phyloP scores from a whole-genome alignment of 768 basidiomycete species.

The Cystobasidium tubakii region DNA sequence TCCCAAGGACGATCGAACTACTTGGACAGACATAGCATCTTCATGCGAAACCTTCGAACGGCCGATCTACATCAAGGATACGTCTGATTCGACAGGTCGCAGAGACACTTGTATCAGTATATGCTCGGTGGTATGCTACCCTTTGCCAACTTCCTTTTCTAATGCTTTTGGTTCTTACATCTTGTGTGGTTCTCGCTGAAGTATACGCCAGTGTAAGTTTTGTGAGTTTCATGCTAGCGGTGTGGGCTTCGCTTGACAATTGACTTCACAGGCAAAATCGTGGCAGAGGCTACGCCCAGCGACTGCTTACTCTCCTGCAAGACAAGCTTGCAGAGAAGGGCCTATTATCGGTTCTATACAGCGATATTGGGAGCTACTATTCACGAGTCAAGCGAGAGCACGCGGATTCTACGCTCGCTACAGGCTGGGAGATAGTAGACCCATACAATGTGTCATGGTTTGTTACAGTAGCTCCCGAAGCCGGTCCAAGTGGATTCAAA shows the following conservation, averaged over 20 bases:
- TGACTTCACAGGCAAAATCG: neutral
- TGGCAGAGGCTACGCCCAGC: slow-evolving; percentile 25
- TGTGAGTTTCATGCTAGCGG: too few relatives aligned
- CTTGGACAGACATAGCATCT: neutral
- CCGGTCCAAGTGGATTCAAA: neutral
- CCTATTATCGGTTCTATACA: slow-evolving; percentile 8
- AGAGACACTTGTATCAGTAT: neutral
- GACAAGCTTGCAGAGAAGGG: neutral
- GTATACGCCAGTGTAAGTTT: slow-evolving; percentile 6
- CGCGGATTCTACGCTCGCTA: neutral
- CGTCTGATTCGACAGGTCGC: neutral
- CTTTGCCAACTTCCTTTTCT: neutral
- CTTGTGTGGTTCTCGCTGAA: too few relatives aligned
- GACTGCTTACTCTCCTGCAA: slow-evolving; percentile 5
- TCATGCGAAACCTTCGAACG: slow-evolving; percentile 8
- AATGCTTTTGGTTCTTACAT: neutral
- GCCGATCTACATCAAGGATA: slow-evolving; percentile 2
- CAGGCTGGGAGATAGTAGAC: slow-evolving; percentile 14
- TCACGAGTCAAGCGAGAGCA: slow-evolving; percentile 1
- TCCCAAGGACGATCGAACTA: neutral
- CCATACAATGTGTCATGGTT: neutral
- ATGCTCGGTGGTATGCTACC: neutral
- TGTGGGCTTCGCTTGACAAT: too few relatives aligned
- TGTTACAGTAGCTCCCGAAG: neutral
- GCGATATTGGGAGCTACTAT: slow-evolving; percentile 21